Conservation (phyloP, 768 basidiomycete species). For the Tylopilus balloui region DNA sequence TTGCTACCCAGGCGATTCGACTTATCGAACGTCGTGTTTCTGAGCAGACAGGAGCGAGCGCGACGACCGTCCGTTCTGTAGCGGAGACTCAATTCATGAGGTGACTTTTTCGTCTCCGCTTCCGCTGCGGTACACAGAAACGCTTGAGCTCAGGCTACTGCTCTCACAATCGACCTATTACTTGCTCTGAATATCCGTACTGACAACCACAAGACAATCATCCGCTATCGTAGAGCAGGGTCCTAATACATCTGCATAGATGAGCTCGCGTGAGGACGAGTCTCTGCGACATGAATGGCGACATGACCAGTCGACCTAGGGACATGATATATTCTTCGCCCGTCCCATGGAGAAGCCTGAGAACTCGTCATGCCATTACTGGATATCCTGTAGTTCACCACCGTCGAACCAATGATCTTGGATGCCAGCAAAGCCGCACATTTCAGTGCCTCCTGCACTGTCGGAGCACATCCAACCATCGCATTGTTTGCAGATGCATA, state of each 20-base stretch:
- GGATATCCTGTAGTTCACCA: conserved; percentile 22
- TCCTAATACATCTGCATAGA: conserved; percentile 14
- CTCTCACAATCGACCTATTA: neutral
- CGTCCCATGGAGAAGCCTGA: conserved; percentile 39
- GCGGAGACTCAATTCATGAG: conserved; percentile 6
- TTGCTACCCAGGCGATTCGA: no score
- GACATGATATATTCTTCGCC: conserved; percentile 12
- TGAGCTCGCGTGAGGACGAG: neutral
- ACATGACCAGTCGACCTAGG: neutral
- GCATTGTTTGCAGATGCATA: neutral
- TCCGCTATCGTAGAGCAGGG: neutral
- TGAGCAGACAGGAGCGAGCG: neutral
- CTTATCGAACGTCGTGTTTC: neutral
- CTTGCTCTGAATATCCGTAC: neutral
- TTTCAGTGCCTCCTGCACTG: conserved; percentile 46
- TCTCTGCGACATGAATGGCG: neutral
- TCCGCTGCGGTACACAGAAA: no score
- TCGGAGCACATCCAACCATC: conserved; percentile 34
- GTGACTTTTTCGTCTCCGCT: conserved; percentile 1
- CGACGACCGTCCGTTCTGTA: neutral
- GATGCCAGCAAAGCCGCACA: conserved; percentile 47
- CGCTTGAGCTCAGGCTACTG: no score
- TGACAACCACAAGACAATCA: neutral
- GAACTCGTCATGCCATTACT: conserved; percentile 28
- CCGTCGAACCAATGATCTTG: conserved; percentile 36